phyloP scores from a whole-genome alignment of 1,284 basidiomycete species.

The Trichosporon coremiiforme region DNA sequence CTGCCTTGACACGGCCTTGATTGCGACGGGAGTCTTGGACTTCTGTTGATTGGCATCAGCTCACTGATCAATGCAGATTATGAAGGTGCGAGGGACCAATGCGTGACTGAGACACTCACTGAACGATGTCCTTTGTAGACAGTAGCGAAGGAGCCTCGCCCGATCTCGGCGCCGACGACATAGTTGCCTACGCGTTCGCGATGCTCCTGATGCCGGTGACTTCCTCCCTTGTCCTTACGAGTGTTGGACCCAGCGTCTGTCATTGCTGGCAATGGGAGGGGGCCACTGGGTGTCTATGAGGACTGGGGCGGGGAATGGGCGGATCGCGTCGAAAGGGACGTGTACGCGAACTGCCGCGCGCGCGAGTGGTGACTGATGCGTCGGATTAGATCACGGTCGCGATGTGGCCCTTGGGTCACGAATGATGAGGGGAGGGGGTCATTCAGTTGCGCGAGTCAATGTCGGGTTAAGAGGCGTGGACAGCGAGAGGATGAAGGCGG shows the following conservation, averaged over 20 bases:
- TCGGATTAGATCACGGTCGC: conserved; percentile 12
- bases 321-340: conserved; percentile 12
- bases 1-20: conserved; percentile 91
- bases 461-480: neutral
- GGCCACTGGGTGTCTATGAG: neutral
- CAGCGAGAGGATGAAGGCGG: neutral
- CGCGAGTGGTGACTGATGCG: neutral
- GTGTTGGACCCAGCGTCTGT: conserved; percentile 26
- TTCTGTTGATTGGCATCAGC: conserved; percentile 60
- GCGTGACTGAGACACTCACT: conserved; percentile 59
- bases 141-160: conserved; percentile 86
- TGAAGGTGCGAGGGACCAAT: neutral
- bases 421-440: neutral
- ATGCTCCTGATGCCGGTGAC: conserved; percentile 27
- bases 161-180: conserved; percentile 61
- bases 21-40: conserved; percentile 75
- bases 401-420: conserved; percentile 15
- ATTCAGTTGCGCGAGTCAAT: conserved; percentile 13
- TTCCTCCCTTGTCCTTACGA: conserved; percentile 29
- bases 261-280: conserved; percentile 16
- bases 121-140: conserved; percentile 91
- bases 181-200: conserved; percentile 59
- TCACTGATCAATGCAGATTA: neutral
- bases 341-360: neutral
- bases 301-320: conserved; percentile 14